These are phyloP conservation scores for Ganoderma sinense DNA, from an alignment of 1,284 basidiomycete genomes.

Conservation along the genomic window DNA sequence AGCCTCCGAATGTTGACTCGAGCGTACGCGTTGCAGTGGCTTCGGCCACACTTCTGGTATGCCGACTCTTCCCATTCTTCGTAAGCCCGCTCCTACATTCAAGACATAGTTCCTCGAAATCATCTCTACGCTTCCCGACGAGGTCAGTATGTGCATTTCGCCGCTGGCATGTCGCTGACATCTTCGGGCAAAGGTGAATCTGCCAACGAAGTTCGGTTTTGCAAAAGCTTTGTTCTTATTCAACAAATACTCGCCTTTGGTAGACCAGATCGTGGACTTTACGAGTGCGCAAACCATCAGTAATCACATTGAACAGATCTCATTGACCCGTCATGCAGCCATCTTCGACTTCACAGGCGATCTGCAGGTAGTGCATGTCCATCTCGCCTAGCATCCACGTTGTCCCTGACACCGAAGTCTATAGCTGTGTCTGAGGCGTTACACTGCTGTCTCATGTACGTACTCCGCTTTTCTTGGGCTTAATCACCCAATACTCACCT, in stretches of 20 bases:
- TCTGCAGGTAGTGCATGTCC: neutral
- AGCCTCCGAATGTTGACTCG: neutral
- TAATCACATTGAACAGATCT: neutral
- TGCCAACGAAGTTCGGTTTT: neutral
- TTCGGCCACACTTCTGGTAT: neutral
- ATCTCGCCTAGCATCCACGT: neutral
- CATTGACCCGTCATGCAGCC: neutral
- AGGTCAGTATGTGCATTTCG: neutral
- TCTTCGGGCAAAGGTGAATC: neutral
- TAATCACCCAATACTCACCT: neutral
- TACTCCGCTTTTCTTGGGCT: neutral
- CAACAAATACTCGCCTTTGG: constrained; percentile 9
- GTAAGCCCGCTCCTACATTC: no score
- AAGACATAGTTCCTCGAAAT: neutral
- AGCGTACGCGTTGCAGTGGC: neutral
- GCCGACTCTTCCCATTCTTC: neutral
- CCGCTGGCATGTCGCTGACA: neutral
- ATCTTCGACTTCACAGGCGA: neutral
- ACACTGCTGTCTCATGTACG: neutral
- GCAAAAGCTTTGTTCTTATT: constrained; percentile 2
- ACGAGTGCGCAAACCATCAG: neutral
- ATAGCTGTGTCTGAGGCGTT: neutral
- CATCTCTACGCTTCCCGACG: neutral
- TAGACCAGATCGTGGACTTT: neutral
- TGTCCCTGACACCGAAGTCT: neutral